A percentile compares a stretch with the other conserved stretches of the same genome.
Evolutionary conservation across 805 yeast genomes (phyloP).

Genomic region (Sugiyamaella qingdaonensis): DNA sequence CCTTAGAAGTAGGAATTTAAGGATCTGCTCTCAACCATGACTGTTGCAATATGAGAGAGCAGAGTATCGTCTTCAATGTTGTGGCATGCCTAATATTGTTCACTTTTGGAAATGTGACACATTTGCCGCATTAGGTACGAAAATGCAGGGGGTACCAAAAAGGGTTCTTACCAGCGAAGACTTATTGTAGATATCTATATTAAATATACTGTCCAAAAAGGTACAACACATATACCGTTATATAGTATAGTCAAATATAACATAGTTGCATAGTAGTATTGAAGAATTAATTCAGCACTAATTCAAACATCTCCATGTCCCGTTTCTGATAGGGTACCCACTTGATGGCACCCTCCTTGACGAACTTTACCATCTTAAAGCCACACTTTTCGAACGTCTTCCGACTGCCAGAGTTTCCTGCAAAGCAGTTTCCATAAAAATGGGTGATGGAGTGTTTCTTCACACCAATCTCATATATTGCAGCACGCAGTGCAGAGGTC

Average conservation of each 20-base stretch:
- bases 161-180: too few species aligned
- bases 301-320: constrained; percentile 4
- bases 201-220: too few species aligned
- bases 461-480: constrained; percentile 13
- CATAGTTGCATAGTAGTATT: too few species aligned
- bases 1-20: too few species aligned
- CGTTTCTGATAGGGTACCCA: constrained; percentile 2
- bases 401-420: constrained; percentile 18
- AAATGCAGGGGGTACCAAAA: background rate
- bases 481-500: constrained; percentile 10
- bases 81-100: too few species aligned
- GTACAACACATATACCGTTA: too few species aligned
- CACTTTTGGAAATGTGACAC: too few species aligned
- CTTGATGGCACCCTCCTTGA: constrained; percentile 13
- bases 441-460: constrained; percentile 2
- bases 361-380: constrained; percentile 12
- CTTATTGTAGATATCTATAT: too few species aligned
- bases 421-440: constrained; percentile 14
- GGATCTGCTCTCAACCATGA: too few species aligned
- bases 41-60: too few species aligned
- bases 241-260: too few species aligned
- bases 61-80: too few species aligned
- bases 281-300: background rate
- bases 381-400: constrained; percentile 20
- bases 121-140: background rate